phyloP scores from a whole-genome alignment of 2,329 filamentous ascomycete genomes.

The Pseudogymnoascus destructans region DNA sequence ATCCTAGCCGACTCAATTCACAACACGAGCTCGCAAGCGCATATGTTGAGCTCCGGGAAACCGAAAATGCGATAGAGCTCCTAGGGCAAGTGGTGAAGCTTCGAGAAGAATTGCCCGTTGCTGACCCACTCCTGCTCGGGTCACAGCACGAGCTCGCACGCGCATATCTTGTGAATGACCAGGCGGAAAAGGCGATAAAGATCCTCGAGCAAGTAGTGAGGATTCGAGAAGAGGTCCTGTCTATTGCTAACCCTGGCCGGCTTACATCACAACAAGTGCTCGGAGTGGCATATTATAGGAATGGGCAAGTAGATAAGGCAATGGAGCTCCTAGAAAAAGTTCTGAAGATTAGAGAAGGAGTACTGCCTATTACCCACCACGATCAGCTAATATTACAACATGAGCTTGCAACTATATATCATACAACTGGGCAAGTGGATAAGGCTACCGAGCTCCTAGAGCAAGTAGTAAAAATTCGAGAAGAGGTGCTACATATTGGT shows the following conservation, averaged over 20 bases:
- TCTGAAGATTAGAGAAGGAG: not conserved
- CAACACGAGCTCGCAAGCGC: constrained; percentile 9
- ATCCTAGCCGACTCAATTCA: constrained; percentile 12
- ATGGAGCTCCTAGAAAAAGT: constrained; percentile 9
- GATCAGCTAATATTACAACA: not conserved
- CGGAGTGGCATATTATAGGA: not conserved
- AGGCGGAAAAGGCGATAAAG: constrained; percentile 2
- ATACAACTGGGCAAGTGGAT: not conserved
- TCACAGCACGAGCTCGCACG: not conserved
- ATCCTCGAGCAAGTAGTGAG: constrained; percentile 7
- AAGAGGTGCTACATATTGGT: not conserved
- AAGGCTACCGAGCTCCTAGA: constrained; percentile 10
- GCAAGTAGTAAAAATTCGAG: constrained; percentile 1
- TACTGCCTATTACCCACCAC: not conserved
- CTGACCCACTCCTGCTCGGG: not conserved
- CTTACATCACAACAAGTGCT: constrained; percentile 9
- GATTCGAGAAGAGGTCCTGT: not conserved
- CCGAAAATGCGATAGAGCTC: constrained; percentile 6
- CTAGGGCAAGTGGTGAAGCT: not conserved
- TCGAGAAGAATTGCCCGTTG: not conserved
- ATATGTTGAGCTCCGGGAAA: no score
- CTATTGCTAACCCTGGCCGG: not conserved
- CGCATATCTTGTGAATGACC: not conserved
- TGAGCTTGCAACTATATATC: not conserved
- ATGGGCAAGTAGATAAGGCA: not conserved